A percentile compares a stretch with the other conserved stretches of the same genome.
These are phyloP conservation scores for Linnemannia zychae DNA, from an alignment of 192 early-diverging fungal genomes.

Conservation along the genomic window DNA sequence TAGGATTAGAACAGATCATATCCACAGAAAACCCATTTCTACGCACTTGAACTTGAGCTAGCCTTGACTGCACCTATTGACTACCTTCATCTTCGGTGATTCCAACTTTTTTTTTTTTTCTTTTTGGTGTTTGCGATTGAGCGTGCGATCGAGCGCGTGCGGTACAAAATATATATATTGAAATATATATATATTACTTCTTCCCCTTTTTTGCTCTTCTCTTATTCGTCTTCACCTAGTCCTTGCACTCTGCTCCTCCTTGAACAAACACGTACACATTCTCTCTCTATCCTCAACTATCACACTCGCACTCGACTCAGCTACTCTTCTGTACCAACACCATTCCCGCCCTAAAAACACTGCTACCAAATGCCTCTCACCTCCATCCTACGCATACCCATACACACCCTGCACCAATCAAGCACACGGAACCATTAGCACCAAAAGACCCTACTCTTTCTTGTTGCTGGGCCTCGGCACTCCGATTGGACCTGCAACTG, in stretches of 20 bases:
- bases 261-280: no score
- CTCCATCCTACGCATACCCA: no score
- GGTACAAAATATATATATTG: no score
- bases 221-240: neutral
- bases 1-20: neutral
- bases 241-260: no score
- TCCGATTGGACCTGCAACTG: neutral
- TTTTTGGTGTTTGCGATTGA: no score
- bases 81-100: no score
- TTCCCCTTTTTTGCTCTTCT: neutral
- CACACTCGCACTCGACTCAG: neutral
- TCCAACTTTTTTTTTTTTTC: neutral
- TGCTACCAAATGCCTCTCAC: neutral
- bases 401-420: neutral
- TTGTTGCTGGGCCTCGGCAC: neutral
- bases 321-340: neutral
- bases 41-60: neutral
- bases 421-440: neutral
- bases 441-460: neutral
- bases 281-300: neutral
- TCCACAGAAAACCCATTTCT: neutral
- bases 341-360: no score
- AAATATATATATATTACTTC: no score
- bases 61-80: no score
- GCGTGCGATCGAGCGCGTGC: no score